Evolutionary conservation across 352 stramenopile genomes (phyloP), one percentile per base, ranked within the genome.

Genomic region (Elongisporangium prolatum): DNA sequence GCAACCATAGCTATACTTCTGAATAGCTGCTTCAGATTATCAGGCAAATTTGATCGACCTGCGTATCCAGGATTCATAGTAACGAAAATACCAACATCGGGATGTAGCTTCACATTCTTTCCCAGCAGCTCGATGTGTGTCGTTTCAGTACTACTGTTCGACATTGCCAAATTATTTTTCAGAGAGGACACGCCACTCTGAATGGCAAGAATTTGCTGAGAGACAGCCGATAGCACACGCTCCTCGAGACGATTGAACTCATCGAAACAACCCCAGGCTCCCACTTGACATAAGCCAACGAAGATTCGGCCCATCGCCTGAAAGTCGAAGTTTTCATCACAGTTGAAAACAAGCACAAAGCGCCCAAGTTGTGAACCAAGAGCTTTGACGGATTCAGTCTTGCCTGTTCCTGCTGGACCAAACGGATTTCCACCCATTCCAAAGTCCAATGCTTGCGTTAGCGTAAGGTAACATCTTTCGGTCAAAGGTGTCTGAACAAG

Each of bases 51-150:
- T 9, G 91, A 98, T 63, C 97, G 86, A 11, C 98, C 98, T 56
- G 98, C 98, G 72, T 99, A 99, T 21, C 96, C 97, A 38, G 98
- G 98, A 73, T 99, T 99, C 97, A 99, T 99, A 16, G 98, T 99
- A 34, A 99, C 97, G 73, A 99, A 99, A 57, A 99, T 99, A 21
- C 97, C 98, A 52, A 99, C 97, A 69, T 99, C 96, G 52, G 96
- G 88, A 69, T 99, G 93, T 8, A 99, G 74, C 50, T 82, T 80
- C 21, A 99, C 95, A 37, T 75, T 91, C 69, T 98, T 96, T 16
- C 97, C 97, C 13, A 99, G 61, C 5, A 99, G 72, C 60, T 99
- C 92, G 57, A 99, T 98, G 0, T 72, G 86, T 53, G 70, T 67
- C 7, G 56, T 75, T 1, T 52, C 60, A 9, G 52, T 61, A 13